phyloP scores from a whole-genome alignment of 352 stramenopile genomes.

The Pythium scleroteichum region DNA sequence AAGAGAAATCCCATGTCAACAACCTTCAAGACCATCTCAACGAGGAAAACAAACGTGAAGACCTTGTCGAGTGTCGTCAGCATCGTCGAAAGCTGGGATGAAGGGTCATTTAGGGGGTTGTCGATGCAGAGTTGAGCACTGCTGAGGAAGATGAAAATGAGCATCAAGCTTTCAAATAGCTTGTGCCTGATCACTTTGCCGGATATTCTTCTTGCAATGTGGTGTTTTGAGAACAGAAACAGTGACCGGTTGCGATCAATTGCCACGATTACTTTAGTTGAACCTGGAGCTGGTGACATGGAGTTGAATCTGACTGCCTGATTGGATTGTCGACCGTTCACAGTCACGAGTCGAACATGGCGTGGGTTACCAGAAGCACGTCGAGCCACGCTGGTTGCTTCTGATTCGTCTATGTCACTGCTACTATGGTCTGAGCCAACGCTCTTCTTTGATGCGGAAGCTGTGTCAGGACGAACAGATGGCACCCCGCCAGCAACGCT shows the following conservation, averaged over 20 bases:
- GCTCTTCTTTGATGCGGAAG: not conserved
- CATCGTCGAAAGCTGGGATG: constrained; percentile 26
- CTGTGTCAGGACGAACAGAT: not conserved
- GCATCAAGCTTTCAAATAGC: constrained; percentile 61
- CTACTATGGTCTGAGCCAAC: not conserved
- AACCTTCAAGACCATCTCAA: constrained; percentile 82
- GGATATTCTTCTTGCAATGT: constrained; percentile 24
- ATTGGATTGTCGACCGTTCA: not conserved
- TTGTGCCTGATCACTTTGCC: constrained; percentile 32
- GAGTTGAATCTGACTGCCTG: constrained; percentile 1
- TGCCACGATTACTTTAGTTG: constrained; percentile 18
- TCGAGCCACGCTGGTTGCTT: not conserved
- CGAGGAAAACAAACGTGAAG: constrained; percentile 56
- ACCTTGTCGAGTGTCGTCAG: constrained; percentile 48
- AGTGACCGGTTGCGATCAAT: constrained; percentile 30
- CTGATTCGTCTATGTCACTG: not conserved
- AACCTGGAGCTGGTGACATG: not conserved
- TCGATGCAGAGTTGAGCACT: constrained; percentile 68
- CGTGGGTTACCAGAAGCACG: constrained; percentile 18
- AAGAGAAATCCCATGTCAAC: constrained; percentile 61
- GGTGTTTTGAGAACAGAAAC: constrained; percentile 32
- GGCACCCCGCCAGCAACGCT: not conserved
- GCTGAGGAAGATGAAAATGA: constrained; percentile 63
- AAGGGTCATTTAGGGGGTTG: constrained; percentile 55
- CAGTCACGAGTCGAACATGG: not conserved